phyloP scores from a whole-genome alignment of 2,329 filamentous ascomycete species.

The Phyllachora maydis region DNA sequence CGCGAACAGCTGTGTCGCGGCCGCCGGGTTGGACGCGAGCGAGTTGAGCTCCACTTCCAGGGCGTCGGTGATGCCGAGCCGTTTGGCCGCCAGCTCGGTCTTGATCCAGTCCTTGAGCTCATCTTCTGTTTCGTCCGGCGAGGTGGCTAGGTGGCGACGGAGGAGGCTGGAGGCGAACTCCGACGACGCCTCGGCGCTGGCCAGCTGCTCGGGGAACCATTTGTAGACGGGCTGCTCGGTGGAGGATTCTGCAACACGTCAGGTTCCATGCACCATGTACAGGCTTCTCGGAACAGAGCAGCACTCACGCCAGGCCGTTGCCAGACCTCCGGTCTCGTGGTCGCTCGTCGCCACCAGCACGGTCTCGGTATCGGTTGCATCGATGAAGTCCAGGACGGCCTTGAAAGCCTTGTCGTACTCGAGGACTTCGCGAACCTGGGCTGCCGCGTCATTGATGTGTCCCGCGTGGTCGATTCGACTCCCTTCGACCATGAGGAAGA shows the following conservation, averaged over 20 bases:
- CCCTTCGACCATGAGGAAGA: slow-evolving; percentile 97
- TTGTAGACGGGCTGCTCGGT: slow-evolving; percentile 31
- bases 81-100: slow-evolving; percentile 41
- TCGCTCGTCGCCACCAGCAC: slow-evolving; percentile 82
- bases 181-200: slow-evolving; percentile 54
- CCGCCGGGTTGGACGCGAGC: slow-evolving; percentile 36
- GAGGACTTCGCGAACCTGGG: slow-evolving; percentile 80
- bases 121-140: slow-evolving; percentile 10
- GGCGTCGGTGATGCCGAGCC: slow-evolving; percentile 60
- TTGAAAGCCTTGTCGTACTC: slow-evolving; percentile 81
- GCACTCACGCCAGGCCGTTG: slow-evolving; percentile 52
- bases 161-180: slow-evolving; percentile 50
- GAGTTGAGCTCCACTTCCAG: slow-evolving; percentile 47
- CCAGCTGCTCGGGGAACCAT: slow-evolving; percentile 71
- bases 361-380: slow-evolving; percentile 49
- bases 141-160: slow-evolving; percentile 28
- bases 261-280: slow-evolving; percentile 14
- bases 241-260: slow-evolving; percentile 23
- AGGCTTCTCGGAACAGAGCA: not conserved
- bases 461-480: slow-evolving; percentile 92
- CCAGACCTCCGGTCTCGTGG: slow-evolving; percentile 85
- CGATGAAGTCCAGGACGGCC: slow-evolving; percentile 67
- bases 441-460: slow-evolving; percentile 64
- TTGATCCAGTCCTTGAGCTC: slow-evolving; percentile 42
- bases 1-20: slow-evolving; percentile 41